Base-by-base conservation (phyloP, 164 flowering plant genomes). In the Vitis cinerea region DNA sequence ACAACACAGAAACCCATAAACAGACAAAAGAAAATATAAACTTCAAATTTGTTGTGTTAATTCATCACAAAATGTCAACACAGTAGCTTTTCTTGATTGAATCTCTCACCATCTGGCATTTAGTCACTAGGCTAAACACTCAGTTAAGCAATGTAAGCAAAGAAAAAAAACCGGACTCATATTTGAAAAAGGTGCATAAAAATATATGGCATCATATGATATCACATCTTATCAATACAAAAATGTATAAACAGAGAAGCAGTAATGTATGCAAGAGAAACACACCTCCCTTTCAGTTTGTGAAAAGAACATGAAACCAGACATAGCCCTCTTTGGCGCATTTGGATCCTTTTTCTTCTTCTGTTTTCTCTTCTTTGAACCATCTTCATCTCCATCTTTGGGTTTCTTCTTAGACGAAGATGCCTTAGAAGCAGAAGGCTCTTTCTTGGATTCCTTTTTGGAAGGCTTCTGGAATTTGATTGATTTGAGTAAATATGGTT, bases 301-400 rank as follows among this genome's bases (percentile, higher is more conserved):
- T 9, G 94, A 86, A 86, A 93, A 96, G 75, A 80, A 89, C 90
- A 91, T 89, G 75, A 85, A 96, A 59, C 89, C 91, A 76, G 95
- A 78, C 84, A 88, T 75, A 6, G 97, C 95, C 71, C 85, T 88
- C 81, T 96, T 96, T 55, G 99, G 99, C 59, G 97, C 98, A 81
- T 93, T 96, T 57, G 99, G 99, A 77, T 96, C 99, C 74, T 93
- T 95, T 71, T 95, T 95, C 90, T 85, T 93, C 81, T 91, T 95
- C 66, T 66, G 90, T 61, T 88, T 93, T 77, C 82, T 93, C 84
- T 90, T 96, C 86, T 87, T 92, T 60, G 84, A 63, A 60, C 90
- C 87, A 52, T 85, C 97, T 59, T 86, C 97, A 61, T 84, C 94
- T 51, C 82, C 97, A 61, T 85, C 97, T 78, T 75, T 90, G 19